These are phyloP conservation scores for Beauveria varroae DNA, from an alignment of 2,329 filamentous ascomycete species.

Conservation along the genomic window DNA sequence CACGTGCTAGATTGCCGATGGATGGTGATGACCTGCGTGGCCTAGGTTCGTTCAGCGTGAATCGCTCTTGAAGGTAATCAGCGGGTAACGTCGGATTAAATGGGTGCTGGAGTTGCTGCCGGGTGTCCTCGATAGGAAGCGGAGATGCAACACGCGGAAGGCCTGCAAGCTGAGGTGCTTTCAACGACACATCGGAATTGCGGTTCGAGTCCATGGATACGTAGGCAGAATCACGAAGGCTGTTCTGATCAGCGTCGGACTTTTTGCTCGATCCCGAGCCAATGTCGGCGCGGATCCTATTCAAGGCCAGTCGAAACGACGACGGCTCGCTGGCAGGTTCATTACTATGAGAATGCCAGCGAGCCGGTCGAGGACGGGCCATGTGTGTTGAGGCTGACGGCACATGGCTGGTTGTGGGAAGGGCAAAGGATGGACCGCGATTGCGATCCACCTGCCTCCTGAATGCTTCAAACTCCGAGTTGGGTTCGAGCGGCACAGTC, in stretches of 20 bases:
- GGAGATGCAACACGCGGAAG: conserved; percentile 36
- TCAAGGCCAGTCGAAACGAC: conserved; percentile 7
- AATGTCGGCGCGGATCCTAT: conserved; percentile 5
- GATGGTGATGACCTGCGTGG: conserved; percentile 30
- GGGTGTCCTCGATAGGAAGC: conserved; percentile 22
- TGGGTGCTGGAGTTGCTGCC: conserved; percentile 11
- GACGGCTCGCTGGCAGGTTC: not conserved
- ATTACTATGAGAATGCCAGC: conserved; percentile 38
- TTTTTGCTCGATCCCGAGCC: conserved; percentile 11
- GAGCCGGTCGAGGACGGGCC: conserved; percentile 35
- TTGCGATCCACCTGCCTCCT: conserved; percentile 63
- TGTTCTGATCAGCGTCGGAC: conserved; percentile 31
- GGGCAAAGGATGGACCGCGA: conserved; percentile 38
- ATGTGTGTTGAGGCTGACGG: conserved; percentile 21
- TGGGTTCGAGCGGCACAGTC: conserved; percentile 63
- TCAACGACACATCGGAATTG: conserved; percentile 41
- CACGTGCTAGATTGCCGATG: conserved; percentile 21
- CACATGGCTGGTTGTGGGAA: conserved; percentile 34
- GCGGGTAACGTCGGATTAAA: conserved; percentile 20
- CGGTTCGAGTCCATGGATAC: conserved; percentile 47
- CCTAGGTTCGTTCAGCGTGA: conserved; percentile 44
- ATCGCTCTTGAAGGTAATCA: conserved; percentile 45
- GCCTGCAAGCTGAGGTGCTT: conserved; percentile 31
- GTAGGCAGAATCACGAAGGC: conserved; percentile 45
- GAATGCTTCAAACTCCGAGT: conserved; percentile 78